Evolutionary conservation across 2,329 filamentous ascomycete genomes (phyloP).

Genomic region (Massarina eburnea): DNA sequence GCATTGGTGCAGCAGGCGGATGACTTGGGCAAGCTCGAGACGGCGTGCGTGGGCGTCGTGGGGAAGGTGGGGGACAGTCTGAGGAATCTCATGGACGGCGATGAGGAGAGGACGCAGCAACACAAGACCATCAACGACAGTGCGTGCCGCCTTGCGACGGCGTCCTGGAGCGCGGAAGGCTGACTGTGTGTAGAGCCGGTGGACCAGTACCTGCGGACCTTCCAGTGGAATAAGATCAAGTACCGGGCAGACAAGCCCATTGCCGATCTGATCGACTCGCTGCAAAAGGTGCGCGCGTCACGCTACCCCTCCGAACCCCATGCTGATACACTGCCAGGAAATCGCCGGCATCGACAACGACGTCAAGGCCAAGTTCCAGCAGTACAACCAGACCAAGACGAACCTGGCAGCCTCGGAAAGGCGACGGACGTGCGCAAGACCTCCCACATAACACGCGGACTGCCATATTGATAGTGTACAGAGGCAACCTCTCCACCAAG

Average conservation of each 20-base stretch:
- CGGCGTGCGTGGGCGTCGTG: slow-evolving; percentile 77
- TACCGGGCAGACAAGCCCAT: slow-evolving; percentile 92
- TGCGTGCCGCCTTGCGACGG: slow-evolving; percentile 44
- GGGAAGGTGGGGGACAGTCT: slow-evolving; percentile 86
- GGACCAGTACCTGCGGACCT: slow-evolving; percentile 85
- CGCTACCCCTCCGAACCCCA: neutral
- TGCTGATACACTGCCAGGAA: slow-evolving; percentile 60
- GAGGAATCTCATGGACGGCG: slow-evolving; percentile 77
- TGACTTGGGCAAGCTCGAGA: slow-evolving; percentile 85
- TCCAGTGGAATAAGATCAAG: slow-evolving; percentile 97
- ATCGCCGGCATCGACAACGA: slow-evolving; percentile 91
- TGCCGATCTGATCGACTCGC: slow-evolving; percentile 78
- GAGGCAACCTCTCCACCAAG: slow-evolving; percentile 90
- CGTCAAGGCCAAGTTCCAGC: slow-evolving; percentile 89
- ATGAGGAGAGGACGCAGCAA: slow-evolving; percentile 77
- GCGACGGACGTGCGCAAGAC: slow-evolving; percentile 72
- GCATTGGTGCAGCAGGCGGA: slow-evolving; percentile 95
- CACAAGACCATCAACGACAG: slow-evolving; percentile 96
- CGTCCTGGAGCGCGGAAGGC: slow-evolving; percentile 8
- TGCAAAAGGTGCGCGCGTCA: slow-evolving; percentile 71
- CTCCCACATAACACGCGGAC: neutral
- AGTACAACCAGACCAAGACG: slow-evolving; percentile 90
- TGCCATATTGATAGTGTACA: slow-evolving; percentile 38
- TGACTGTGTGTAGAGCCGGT: slow-evolving; percentile 70
- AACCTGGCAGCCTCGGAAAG: slow-evolving; percentile 79